These are phyloP conservation scores for Zymoseptoria tritici DNA, from an alignment of 2,329 filamentous ascomycete genomes.

Conservation along the genomic window DNA sequence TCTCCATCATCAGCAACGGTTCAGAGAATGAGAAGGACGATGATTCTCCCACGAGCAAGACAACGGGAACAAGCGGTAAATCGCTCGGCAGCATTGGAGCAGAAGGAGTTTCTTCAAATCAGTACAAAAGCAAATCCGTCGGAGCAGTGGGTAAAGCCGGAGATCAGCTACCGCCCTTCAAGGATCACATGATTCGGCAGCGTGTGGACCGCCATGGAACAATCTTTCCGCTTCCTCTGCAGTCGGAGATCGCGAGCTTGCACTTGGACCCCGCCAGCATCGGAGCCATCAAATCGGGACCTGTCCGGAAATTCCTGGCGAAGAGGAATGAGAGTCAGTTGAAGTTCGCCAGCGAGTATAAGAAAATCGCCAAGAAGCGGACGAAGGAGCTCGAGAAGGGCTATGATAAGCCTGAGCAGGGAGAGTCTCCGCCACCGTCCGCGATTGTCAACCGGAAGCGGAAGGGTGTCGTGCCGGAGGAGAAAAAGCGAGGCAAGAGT, in stretches of 20 bases:
- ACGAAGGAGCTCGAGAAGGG: constrained; percentile 65
- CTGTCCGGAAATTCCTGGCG: constrained; percentile 75
- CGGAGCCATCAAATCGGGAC: constrained; percentile 70
- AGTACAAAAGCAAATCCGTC: constrained; percentile 14
- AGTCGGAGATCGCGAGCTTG: constrained; percentile 59
- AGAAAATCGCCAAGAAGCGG: constrained; percentile 64
- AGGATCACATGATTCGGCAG: constrained; percentile 86
- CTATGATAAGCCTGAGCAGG: constrained; percentile 60
- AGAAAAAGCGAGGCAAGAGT: constrained; percentile 40
- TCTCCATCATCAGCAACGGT: constrained; percentile 64
- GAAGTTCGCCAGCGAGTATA: constrained; percentile 62
- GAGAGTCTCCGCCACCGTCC: constrained; percentile 74
- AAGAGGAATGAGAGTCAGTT: constrained; percentile 66
- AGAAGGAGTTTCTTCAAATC: constrained; percentile 19
- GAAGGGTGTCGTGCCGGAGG: constrained; percentile 21
- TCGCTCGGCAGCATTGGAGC: constrained; percentile 14
- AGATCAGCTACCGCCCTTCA: constrained; percentile 72
- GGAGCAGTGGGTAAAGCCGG: constrained; percentile 73
- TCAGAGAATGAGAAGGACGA: constrained; percentile 28
- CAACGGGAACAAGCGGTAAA: constrained; percentile 8
- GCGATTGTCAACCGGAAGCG: constrained; percentile 53
- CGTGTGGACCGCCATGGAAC: constrained; percentile 70
- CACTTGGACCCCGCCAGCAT: constrained; percentile 57
- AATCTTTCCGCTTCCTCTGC: constrained; percentile 59
- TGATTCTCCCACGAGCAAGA: constrained; percentile 5